Conservation (phyloP, 2,329 filamentous ascomycete genomes). For the Aspergillus sp. region DNA sequence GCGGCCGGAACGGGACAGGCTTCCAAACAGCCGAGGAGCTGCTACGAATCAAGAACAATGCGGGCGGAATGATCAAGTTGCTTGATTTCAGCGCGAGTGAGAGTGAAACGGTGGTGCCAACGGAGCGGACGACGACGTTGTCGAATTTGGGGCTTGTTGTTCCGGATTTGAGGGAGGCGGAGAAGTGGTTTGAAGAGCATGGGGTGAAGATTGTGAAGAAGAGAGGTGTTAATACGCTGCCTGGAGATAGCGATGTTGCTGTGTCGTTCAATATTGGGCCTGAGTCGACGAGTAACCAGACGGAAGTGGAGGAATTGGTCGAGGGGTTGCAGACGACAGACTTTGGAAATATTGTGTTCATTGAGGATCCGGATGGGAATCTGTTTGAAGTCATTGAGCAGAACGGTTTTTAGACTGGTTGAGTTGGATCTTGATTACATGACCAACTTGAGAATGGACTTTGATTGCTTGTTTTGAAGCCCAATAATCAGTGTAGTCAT, state of each 20-base stretch:
- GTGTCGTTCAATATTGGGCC: not conserved
- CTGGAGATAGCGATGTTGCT: not conserved
- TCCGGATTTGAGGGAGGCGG: not conserved
- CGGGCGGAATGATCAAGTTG: not conserved
- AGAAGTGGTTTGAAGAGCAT: not conserved
- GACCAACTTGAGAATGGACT: no score
- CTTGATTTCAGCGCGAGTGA: not conserved
- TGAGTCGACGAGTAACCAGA: not conserved
- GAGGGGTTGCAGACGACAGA: not conserved
- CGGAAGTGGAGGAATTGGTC: not conserved
- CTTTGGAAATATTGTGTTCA: not conserved
- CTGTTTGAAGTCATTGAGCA: not conserved
- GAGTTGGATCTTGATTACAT: no score
- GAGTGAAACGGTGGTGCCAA: not conserved
- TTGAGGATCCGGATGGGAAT: not conserved
- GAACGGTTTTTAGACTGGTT: not conserved
- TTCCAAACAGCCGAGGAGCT: not conserved
- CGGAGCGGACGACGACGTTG: not conserved
- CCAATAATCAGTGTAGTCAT: no score
- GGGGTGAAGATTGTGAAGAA: not conserved
- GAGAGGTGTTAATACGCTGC: not conserved
- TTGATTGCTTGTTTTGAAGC: no score
- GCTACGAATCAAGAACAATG: not conserved
- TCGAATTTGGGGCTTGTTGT: not conserved
- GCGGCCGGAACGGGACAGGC: slow-evolving; percentile 2